Percentiles rank a stretch among this genome's conserved stretches.
Evolutionary conservation across 768 basidiomycete genomes (phyloP).

Genomic region (Phylloporus sp.): DNA sequence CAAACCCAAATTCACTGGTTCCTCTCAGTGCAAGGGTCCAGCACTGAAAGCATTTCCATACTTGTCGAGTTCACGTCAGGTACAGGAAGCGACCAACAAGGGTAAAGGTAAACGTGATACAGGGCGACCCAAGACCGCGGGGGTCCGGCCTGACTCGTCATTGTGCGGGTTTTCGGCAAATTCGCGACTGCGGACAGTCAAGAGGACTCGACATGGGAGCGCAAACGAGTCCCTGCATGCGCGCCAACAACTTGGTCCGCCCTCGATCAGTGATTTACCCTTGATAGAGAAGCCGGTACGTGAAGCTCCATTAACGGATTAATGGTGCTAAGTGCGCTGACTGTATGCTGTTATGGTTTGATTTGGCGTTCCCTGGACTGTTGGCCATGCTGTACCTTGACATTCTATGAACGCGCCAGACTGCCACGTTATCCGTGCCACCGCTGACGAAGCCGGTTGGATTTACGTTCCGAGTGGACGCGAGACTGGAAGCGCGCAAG

Average conservation of each 20-base stretch:
- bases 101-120: slow-evolving; percentile 11
- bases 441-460: slow-evolving; percentile 43
- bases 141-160: background rate
- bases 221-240: background rate
- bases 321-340: slow-evolving; percentile 24
- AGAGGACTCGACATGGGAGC: background rate
- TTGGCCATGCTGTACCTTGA: slow-evolving; percentile 17
- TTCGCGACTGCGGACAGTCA: background rate
- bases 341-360: slow-evolving; percentile 8
- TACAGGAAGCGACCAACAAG: slow-evolving; percentile 5
- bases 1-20: slow-evolving; percentile 14
- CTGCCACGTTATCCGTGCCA: slow-evolving; percentile 23
- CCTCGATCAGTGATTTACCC: slow-evolving; percentile 21
- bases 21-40: slow-evolving; percentile 15
- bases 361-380: slow-evolving; percentile 4
- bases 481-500: slow-evolving; percentile 45
- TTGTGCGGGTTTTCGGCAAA: slow-evolving; percentile 4
- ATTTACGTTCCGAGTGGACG: slow-evolving; percentile 51
- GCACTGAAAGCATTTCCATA: slow-evolving; percentile 18
- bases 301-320: slow-evolving; percentile 20
- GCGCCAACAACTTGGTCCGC: slow-evolving; percentile 13
- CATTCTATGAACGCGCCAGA: slow-evolving; percentile 15
- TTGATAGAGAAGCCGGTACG: slow-evolving; percentile 30
- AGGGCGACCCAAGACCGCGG: slow-evolving; percentile 3
- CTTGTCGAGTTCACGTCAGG: slow-evolving; percentile 11